Base-by-base conservation (phyloP, 768 basidiomycete species). In the Gloeostereum incarnatum region DNA sequence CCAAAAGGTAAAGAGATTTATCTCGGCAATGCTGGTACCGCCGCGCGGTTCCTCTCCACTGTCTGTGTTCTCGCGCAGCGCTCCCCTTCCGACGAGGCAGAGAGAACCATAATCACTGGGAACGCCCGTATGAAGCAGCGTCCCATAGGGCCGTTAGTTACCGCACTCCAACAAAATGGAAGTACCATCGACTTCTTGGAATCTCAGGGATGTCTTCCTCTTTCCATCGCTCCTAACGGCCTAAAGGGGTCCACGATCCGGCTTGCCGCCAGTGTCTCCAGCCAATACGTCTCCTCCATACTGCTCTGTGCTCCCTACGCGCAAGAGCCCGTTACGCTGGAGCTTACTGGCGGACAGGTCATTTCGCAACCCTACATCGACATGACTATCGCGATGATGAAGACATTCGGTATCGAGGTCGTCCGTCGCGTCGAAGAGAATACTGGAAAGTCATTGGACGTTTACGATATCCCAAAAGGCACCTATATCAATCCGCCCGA, bases 301-400 rank as follows among this genome's bases (percentile, higher is more conserved):
- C 74, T 99, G 5, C 81, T 98, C 26, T 96, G 92, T 54, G 93
- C 96, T 0, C 96, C 94, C 2, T 99, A 98, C 53, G 92, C 94
- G 1, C 50, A 59, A 20, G 68, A 88, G 52, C 69, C 83, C n/a
- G 75, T 96, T 43, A 81, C 78, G 2, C 79, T 98, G 37, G 85
- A 96, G 60, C 74, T 99, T 44, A 84, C 77, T 0, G 96, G 94
- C 8, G 94, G 91, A 0, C 81, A 87, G 43, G 96, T 98, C 53
- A 97, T 99, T 55, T 96, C 91, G 4, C 94, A 98, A 61, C 92
- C 92, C 0, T 99, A 98, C 65, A 98, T 99, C 58, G 93, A 99
- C 63, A 97, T 98, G 96, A 98, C 96, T 6, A 84, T 96, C 48
- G 80, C 91, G 6, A 96, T 99, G 83, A 98, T 99, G 96, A 69